phyloP scores from a whole-genome alignment of 1,284 basidiomycete species.

The Lignosus rhinocerotis region DNA sequence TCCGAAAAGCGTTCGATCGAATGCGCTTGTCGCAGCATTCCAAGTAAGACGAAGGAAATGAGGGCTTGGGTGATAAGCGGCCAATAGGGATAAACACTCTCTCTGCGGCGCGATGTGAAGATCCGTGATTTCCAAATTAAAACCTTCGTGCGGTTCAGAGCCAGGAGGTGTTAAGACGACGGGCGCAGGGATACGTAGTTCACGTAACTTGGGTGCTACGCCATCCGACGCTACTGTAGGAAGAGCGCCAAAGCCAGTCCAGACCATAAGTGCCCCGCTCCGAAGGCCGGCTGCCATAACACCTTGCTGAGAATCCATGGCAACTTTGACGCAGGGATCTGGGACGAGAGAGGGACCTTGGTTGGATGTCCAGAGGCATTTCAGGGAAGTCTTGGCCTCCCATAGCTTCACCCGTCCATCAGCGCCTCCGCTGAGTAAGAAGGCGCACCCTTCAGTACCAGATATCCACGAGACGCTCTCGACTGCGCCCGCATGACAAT shows the following conservation, averaged over 20 bases:
- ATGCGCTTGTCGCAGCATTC: constrained; percentile 31
- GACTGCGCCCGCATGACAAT: constrained; percentile 63
- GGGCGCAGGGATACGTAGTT: constrained; percentile 33
- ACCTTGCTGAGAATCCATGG: constrained; percentile 43
- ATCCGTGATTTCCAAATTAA: constrained; percentile 17
- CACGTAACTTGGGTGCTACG: constrained; percentile 16
- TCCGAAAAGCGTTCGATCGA: constrained; percentile 50
- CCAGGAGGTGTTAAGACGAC: constrained; percentile 9
- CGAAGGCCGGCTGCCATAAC: constrained; percentile 49
- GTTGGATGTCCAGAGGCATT: constrained; percentile 64
- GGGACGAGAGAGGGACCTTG: constrained; percentile 36
- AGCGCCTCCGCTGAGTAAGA: constrained; percentile 53
- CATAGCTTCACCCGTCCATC: constrained; percentile 76
- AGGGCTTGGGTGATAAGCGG: constrained; percentile 46
- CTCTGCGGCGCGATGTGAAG: constrained; percentile 28
- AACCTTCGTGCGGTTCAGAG: constrained; percentile 11
- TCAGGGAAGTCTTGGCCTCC: constrained; percentile 50
- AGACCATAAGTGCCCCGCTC: constrained; percentile 59
- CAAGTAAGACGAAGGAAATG: constrained; percentile 49
- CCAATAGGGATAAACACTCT: constrained; percentile 36
- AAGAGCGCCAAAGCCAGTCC: constrained; percentile 41
- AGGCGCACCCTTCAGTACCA: constrained; percentile 26
- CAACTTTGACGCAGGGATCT: constrained; percentile 53
- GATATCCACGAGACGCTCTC: constrained; percentile 51
- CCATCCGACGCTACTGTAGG: constrained; percentile 10